Percentiles rank a stretch among this genome's conserved stretches.
These are phyloP conservation scores for Epichloe aotearoae DNA, from an alignment of 2,329 filamentous ascomycete species.

Conservation along the genomic window DNA sequence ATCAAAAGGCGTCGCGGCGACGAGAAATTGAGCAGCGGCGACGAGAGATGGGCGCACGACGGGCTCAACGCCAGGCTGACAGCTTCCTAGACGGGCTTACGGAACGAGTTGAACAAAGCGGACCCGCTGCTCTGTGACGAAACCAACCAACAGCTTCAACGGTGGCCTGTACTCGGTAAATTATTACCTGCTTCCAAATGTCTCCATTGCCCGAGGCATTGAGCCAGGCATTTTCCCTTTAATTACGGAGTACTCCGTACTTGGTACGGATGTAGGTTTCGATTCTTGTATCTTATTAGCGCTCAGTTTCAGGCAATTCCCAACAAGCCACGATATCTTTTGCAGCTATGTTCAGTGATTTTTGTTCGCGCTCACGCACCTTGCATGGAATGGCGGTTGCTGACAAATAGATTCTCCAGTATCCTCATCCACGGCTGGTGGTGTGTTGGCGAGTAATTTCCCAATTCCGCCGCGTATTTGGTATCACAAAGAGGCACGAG, in stretches of 20 bases:
- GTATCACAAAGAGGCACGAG: not conserved
- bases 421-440: not conserved
- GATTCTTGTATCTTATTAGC: not conserved
- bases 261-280: not conserved
- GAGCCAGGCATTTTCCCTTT: not conserved
- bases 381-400: not conserved
- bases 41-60: constrained; percentile 45
- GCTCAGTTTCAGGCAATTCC: not conserved
- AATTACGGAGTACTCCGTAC: no score
- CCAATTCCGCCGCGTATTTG: constrained; percentile 1
- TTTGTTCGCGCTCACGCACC: not conserved
- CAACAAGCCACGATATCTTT: constrained; percentile 1
- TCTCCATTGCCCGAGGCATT: not conserved
- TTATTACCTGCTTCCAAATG: not conserved
- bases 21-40: constrained; percentile 51
- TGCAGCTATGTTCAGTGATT: not conserved
- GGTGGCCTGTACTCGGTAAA: not conserved
- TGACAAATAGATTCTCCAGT: not conserved
- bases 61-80: constrained; percentile 57
- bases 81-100: constrained; percentile 52
- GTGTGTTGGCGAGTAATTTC: constrained; percentile 3
- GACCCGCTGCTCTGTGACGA: not conserved
- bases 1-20: constrained; percentile 43
- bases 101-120: not conserved
- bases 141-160: not conserved